Evolutionary conservation across 1,139 yeast genomes (phyloP).

Genomic region (Geotrichum candidum): DNA sequence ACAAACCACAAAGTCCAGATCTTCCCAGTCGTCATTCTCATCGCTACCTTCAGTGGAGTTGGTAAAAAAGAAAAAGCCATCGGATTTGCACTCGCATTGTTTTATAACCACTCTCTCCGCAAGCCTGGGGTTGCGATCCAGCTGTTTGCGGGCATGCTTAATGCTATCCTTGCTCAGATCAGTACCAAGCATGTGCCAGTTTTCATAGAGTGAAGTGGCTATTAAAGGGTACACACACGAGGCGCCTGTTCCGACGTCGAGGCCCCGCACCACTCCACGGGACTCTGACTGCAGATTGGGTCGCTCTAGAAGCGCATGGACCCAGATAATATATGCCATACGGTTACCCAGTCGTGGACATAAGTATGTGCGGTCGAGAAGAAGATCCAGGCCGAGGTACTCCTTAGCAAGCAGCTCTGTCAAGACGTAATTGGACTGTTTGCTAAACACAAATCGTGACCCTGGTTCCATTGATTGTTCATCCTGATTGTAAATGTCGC

Average conservation of each 20-base stretch:
- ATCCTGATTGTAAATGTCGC: background rate
- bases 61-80: background rate
- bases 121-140: conserved; percentile 25
- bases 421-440: conserved; percentile 2
- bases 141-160: conserved; percentile 24
- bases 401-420: conserved; percentile 22
- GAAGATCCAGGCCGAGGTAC: conserved; percentile 22
- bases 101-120: conserved; percentile 10
- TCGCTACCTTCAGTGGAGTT: background rate
- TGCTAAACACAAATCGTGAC: background rate
- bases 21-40: background rate
- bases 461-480: too few species aligned
- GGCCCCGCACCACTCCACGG: conserved; percentile 13
- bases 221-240: conserved; percentile 41
- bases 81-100: background rate
- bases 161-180: conserved; percentile 37
- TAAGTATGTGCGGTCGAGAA: conserved; percentile 21
- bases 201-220: conserved; percentile 24
- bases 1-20: conserved; percentile 36
- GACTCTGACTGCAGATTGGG: background rate
- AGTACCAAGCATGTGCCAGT: conserved; percentile 34
- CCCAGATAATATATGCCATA: conserved; percentile 27
- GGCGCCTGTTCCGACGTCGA: conserved; percentile 40
- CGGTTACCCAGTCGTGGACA: conserved; percentile 30
- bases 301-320: conserved; percentile 15